phyloP scores from a whole-genome alignment of 148 eudicot species.

The Rhododendron ovatum region DNA sequence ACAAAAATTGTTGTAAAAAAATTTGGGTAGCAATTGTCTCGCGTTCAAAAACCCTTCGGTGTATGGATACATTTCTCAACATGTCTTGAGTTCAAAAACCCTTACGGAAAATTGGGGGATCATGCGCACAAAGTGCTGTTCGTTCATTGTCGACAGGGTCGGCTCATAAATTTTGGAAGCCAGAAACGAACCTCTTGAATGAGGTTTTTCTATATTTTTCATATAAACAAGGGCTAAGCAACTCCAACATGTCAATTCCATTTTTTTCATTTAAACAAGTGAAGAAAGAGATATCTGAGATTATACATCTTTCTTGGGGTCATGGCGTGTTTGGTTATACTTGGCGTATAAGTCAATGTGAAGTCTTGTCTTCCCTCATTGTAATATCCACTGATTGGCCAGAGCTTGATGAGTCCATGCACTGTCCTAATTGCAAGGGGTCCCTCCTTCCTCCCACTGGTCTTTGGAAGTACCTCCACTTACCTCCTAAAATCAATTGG shows the following conservation, averaged over 20 bases:
- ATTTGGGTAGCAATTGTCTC: not conserved
- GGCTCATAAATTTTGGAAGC: too few relatives aligned
- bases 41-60: too few relatives aligned
- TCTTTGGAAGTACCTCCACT: not conserved
- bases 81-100: too few relatives aligned
- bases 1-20: not conserved
- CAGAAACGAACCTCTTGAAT: too few relatives aligned
- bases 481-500: not conserved
- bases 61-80: too few relatives aligned
- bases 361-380: not conserved
- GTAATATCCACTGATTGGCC: not conserved
- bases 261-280: too few relatives aligned
- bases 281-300: not conserved
- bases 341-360: not conserved
- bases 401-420: not conserved
- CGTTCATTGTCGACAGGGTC: too few relatives aligned
- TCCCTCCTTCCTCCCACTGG: slow-evolving; percentile 3
- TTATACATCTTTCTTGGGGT: not conserved
- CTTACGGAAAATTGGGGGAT: too few relatives aligned
- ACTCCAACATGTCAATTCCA: too few relatives aligned
- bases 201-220: too few relatives aligned
- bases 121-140: too few relatives aligned
- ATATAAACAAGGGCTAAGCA: too few relatives aligned
- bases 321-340: not conserved
- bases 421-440: not conserved